These are phyloP conservation scores for Agarophyton chilense DNA, from an alignment of 23 red algal genomes.

Conservation along the genomic window DNA sequence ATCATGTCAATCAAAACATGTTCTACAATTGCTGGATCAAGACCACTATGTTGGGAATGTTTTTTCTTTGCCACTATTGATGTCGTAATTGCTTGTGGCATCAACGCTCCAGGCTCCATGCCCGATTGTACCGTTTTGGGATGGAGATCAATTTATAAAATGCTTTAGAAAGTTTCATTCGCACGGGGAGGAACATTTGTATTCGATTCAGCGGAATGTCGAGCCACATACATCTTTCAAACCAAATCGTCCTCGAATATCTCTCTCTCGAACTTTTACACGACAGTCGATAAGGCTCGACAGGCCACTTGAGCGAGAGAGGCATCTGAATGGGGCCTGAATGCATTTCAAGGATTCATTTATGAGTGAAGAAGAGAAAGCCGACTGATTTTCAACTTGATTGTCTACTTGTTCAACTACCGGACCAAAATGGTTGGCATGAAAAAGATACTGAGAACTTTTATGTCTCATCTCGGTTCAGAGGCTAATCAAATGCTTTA, in stretches of 20 bases:
- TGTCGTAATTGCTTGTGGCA: not conserved
- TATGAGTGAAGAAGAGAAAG: conserved; percentile 1
- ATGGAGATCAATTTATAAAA: not conserved
- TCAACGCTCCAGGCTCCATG: conserved; percentile 38
- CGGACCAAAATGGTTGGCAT: conserved; percentile 17
- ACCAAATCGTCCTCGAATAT: not conserved
- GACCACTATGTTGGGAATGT: conserved; percentile 18
- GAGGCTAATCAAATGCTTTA: conserved; percentile 7
- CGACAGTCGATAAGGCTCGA: too few relatives aligned
- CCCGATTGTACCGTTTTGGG: not conserved
- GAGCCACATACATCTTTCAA: not conserved
- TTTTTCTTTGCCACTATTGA: conserved; percentile 12
- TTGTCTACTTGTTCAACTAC: conserved; percentile 17
- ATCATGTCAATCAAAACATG: conserved; percentile 14
- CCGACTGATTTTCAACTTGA: not conserved
- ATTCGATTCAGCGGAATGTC: not conserved
- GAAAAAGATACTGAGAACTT: conserved; percentile 16
- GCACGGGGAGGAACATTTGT: not conserved
- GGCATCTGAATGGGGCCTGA: conserved; percentile 8
- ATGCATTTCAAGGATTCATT: not conserved
- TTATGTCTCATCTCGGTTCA: conserved; percentile 10
- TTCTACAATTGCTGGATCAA: conserved; percentile 34
- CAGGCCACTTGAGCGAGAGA: not conserved
- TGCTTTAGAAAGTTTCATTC: not conserved
- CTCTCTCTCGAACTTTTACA: too few relatives aligned